Evolutionary conservation across 2,329 filamentous ascomycete species (phyloP), one percentile per base, ranked within the genome.

Genomic region (Pseudocercospora cruenta): DNA sequence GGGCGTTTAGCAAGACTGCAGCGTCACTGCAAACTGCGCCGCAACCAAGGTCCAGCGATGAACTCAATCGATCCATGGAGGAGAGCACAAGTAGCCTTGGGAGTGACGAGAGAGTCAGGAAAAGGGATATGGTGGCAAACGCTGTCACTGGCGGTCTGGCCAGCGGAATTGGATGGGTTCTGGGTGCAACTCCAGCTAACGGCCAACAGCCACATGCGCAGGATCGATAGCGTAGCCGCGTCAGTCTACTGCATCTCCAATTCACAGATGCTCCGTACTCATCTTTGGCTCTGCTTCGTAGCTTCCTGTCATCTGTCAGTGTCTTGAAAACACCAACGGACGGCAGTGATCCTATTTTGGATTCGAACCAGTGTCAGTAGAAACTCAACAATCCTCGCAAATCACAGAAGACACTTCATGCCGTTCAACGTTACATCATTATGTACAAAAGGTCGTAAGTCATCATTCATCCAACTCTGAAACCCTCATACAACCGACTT

Each of bases 81-180:
- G 66, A 61, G 10, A 73, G 70, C 60, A 62, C 65, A 10, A 73
- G 63, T 24, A 74, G 74, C 69, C 59, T 73, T 28, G 67, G 58
- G 10, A 66, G 67, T 49, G 65, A 68, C 53, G 77, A 82, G 65
- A 79, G 83, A 64, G 82, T 86, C 43, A 85, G 91, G 72, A 94
- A 90, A 81, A 85, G 92, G 71, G 92, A 94, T 76, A 89, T 89
- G 79, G 86, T 90, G 57, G 87, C 87, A 65, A 89, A 83, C 78
- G 87, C 87, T 76, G 87, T 89, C 5, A 88, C 85, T 12, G 87
- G 86, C 2, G 86, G 86, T 6, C 75, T 90, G 73, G 86, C 86
- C 7, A 87, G 82, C 74, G 88, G 88, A 9, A 80, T 90, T 72
- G 88, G 88, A 8, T 90, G 88, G 88, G 85, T 90, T 64, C 75